Evolutionary conservation across 805 yeast genomes (phyloP).

Genomic region (Starmerella vaccinii): DNA sequence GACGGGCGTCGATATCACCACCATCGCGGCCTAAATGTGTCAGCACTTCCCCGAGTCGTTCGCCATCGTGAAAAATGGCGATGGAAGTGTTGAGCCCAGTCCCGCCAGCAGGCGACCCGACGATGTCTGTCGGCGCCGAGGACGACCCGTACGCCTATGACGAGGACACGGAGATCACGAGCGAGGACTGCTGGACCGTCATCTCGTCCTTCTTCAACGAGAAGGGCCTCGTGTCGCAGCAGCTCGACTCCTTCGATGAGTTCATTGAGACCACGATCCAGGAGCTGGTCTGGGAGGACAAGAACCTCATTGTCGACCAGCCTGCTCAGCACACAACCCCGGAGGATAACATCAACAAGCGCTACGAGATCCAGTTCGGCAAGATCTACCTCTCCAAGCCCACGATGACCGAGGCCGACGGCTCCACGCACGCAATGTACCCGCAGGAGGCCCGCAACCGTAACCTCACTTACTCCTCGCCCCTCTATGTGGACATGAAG

Average conservation of each 20-base stretch:
- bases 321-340: constrained; percentile 96
- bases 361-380: constrained; percentile 96
- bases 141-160: constrained; percentile 46
- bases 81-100: constrained; percentile 20
- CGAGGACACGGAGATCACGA: constrained; percentile 65
- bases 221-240: constrained; percentile 95
- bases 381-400: constrained; percentile 94
- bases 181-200: constrained; percentile 99
- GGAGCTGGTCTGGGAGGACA: constrained; percentile 92
- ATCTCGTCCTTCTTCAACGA: constrained; percentile 92
- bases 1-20: neutral
- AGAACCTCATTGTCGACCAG: constrained; percentile 87
- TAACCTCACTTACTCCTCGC: constrained; percentile 91
- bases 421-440: constrained; percentile 96
- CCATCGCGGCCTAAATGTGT: neutral
- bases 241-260: constrained; percentile 95
- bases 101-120: constrained; percentile 13
- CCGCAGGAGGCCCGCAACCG: constrained; percentile 98
- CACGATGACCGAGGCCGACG: constrained; percentile 98
- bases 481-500: constrained; percentile 90
- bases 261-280: constrained; percentile 94
- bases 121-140: constrained; percentile 10
- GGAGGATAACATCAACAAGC: constrained; percentile 76
- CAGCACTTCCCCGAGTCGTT: constrained; percentile 7
- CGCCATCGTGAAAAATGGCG: constrained; percentile 17